A percentile compares a stretch with the other conserved stretches of the same genome.
Conservation (phyloP, 2,329 filamentous ascomycete genomes). For the Exophiala mesophila region DNA sequence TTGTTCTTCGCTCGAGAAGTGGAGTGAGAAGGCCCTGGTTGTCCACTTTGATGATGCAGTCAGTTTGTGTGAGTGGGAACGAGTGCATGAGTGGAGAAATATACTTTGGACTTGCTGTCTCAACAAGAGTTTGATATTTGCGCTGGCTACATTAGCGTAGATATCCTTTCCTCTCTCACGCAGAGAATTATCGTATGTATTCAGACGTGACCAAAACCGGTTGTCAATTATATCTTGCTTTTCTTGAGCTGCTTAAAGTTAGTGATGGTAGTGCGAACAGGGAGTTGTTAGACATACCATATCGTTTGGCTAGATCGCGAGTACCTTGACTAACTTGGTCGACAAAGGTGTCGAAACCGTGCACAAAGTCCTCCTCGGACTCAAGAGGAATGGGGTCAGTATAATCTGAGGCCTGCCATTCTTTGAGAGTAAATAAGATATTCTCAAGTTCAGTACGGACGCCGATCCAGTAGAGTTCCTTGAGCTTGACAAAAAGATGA, state of each 20-base stretch:
- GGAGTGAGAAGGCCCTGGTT: neutral
- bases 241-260: neutral
- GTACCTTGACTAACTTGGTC: constrained; percentile 34
- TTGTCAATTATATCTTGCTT: neutral
- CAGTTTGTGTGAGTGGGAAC: no score
- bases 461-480: constrained; percentile 37
- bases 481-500: constrained; percentile 27
- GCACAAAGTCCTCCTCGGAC: constrained; percentile 30
- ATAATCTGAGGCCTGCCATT: constrained; percentile 30
- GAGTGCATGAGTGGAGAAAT: no score
- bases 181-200: neutral
- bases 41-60: no score
- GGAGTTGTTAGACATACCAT: neutral
- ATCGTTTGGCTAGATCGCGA: constrained; percentile 27
- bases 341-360: constrained; percentile 40
- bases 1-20: constrained; percentile 24
- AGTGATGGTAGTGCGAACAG: neutral
- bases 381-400: constrained; percentile 23
- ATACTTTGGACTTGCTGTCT: constrained; percentile 4
- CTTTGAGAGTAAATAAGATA: constrained; percentile 33
- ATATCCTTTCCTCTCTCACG: neutral
- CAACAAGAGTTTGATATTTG: neutral
- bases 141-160: neutral
- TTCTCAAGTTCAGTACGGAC: constrained; percentile 34
- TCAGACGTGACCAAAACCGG: neutral